A percentile compares a stretch with the other conserved stretches of the same genome.
phyloP scores from a whole-genome alignment of 768 basidiomycete species.

The Podaxis rugospora region DNA sequence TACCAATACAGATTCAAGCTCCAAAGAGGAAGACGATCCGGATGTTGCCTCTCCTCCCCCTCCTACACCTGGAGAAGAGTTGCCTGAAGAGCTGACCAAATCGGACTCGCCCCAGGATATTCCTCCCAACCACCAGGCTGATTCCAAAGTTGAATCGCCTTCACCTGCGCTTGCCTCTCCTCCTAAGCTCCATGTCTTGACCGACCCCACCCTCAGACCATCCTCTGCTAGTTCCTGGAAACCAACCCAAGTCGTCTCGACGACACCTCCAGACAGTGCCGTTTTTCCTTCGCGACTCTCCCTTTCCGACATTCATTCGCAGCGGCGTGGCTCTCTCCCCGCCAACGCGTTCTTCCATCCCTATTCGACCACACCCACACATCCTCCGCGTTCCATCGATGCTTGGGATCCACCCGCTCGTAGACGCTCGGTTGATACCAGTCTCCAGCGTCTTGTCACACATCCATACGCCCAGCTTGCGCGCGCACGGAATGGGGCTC shows the following conservation, averaged over 20 bases:
- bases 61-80: conserved; percentile 9
- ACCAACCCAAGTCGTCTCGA: conserved; percentile 31
- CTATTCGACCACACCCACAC: conserved; percentile 20
- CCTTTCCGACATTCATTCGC: conserved; percentile 27
- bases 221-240: conserved; percentile 18
- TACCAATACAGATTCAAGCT: background rate
- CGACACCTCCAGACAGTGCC: conserved; percentile 30
- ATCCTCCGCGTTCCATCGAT: conserved; percentile 35
- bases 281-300: conserved; percentile 26
- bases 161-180: conserved; percentile 29
- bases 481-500: conserved; percentile 46
- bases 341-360: conserved; percentile 32
- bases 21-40: conserved; percentile 6
- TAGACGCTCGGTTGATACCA: conserved; percentile 43
- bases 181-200: conserved; percentile 37
- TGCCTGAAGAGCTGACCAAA: conserved; percentile 7
- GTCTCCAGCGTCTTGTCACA: conserved; percentile 42
- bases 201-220: conserved; percentile 18
- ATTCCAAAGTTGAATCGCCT: conserved; percentile 20
- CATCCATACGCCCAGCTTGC: conserved; percentile 49
- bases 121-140: background rate
- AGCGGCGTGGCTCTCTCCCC: conserved; percentile 56
- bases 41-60: background rate
- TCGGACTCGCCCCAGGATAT: background rate
- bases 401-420: conserved; percentile 37